Evolutionary conservation across 371 early-diverging fungal species (phyloP), one percentile per base, ranked within the genome.

Genomic region (Circinella umbellata): DNA sequence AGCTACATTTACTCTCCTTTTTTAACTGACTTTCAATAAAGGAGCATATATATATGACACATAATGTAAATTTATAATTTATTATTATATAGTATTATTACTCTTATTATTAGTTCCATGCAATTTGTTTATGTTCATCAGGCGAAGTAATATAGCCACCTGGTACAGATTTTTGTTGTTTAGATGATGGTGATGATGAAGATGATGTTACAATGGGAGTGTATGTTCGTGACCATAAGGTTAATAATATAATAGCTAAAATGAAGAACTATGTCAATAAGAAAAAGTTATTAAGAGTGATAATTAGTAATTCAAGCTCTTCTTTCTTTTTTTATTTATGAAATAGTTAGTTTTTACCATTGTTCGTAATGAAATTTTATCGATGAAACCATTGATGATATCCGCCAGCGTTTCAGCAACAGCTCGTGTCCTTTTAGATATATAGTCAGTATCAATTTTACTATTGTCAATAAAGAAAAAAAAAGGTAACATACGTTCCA

Each of bases 341-440:
- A 1, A 42, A 42, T 11, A 42, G 27, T 27, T 42, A 57, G 8
- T 47, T 36, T 47, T 46, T 70, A 70, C 71, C 71, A 74, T 74
- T 4, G 75, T 66, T 59, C 67, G 63, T 7, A 68, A n/a, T 14
- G 71, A 69, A 14, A 74, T 68, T 17, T 61, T 66, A 49, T 69
- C 74, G 18, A 74, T 62, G 54, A 70, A 74, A 0, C 68, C 72
- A 60, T 69, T 75, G 55, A 49, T 53, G 20, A 71, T 71, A 18
- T 71, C 75, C 35, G 64, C 75, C 46, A 71, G 46, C 7, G 71
- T 75, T 53, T 73, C 74, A 34, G 74, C 67, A 38, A 73, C 55
- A 9, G 70, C 67, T n/a, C 57, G 53, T 38, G 74, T 67, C 47
- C 68, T 72, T 61, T 37, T 10, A 17, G 11, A 35, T 15, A 10